Percentiles rank a stretch among this genome's conserved stretches.
phyloP scores from a whole-genome alignment of 2,329 filamentous ascomycete genomes.

The Aspergillus sclerotialis region DNA sequence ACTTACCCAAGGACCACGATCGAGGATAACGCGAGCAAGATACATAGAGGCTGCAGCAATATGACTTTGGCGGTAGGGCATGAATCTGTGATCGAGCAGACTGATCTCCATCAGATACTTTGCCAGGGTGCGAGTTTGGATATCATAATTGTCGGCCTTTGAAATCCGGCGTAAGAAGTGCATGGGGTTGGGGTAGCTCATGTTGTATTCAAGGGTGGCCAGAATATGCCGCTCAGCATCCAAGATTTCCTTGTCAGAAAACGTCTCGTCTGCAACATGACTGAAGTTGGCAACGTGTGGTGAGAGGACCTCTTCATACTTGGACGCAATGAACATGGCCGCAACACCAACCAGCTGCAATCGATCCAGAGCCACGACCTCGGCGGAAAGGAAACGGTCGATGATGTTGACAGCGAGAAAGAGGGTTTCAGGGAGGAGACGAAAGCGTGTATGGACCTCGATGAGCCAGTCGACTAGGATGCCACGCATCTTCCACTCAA shows the following conservation, averaged over 20 bases:
- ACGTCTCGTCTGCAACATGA: conserved; percentile 93
- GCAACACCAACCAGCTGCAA: conserved; percentile 95
- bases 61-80: conserved; percentile 81
- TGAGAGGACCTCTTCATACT: conserved; percentile 96
- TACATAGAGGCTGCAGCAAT: conserved; percentile 94
- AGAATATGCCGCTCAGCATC: conserved; percentile 96
- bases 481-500: conserved; percentile 98
- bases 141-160: conserved; percentile 99
- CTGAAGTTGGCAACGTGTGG: conserved; percentile 96
- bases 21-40: conserved; percentile 79
- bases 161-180: conserved; percentile 98
- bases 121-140: conserved; percentile 90
- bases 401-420: conserved; percentile 98
- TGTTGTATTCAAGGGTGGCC: conserved; percentile 84
- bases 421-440: conserved; percentile 88
- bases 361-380: conserved; percentile 92
- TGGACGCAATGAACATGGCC: conserved; percentile 98
- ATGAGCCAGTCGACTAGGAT: conserved; percentile 98
- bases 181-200: conserved; percentile 99
- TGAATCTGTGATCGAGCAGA: conserved; percentile 88
- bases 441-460: conserved; percentile 95
- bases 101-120: conserved; percentile 98
- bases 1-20: conserved; percentile 84
- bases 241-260: conserved; percentile 88
- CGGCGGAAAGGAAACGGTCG: conserved; percentile 91